Evolutionary conservation across 306 rosid genomes (phyloP), one percentile per base, ranked within the genome.

Genomic region (Casuarina glauca): DNA sequence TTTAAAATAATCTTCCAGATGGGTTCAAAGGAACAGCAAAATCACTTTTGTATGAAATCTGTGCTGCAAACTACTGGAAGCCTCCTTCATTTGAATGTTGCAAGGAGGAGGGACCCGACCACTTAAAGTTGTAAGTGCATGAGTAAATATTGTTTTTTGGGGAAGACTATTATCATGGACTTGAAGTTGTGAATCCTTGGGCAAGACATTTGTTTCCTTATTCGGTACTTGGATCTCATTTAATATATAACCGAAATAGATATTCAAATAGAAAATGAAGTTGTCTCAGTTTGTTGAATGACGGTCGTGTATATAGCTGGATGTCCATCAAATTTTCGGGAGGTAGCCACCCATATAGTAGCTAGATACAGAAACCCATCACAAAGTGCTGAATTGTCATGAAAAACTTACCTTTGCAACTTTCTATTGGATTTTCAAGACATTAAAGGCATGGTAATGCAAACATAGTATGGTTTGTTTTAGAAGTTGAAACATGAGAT

Each of bases 41-140:
- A 78, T 79, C 97, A 3, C 89, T 81, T 44, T 74, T 95, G 83
- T 82, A 82, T 72, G 96, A 95, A 84, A 6, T 90, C 42, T 95
- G 99, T 84, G 83, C 85, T 42, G 79, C 84, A 17, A 82, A 81
- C 88, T 81, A 77, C 82, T 95, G 97, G 99, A 78, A 78, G 26
- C 85, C 86, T 16, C 97, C 97, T 52, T 49, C 17, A 54, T 91
- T 95, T 79, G 93, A 91, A 72, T 89, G 96, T 84, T 79, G 90
- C 87, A 81, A 80, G 10, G 97, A 89, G 76, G 97, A 88, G 73
- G 99, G 99, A 77, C 97, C 90, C 68, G 74, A 84, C 84, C 97
- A 95, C 81, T 49, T 86, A 68, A 93, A 82, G 66, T 61, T 17
- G 89, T 85, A 78, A 88, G 91, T 79, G 16, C 70, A 6, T 61